Evolutionary conservation across 2,329 filamentous ascomycete species (phyloP), one percentile per base, ranked within the genome.

Genomic region (Achaetomium macrosporum): DNA sequence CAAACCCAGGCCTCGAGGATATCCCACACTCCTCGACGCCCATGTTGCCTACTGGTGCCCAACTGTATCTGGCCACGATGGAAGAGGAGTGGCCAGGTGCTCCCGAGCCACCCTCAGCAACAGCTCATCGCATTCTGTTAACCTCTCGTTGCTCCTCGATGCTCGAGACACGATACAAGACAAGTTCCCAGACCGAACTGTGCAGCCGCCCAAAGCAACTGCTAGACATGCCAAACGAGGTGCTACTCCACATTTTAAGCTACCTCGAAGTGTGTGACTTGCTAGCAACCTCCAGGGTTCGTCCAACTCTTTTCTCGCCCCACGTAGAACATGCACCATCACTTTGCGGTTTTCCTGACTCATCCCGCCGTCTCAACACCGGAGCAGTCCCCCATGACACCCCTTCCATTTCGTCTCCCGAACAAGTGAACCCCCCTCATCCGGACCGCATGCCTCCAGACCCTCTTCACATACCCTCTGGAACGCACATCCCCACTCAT

Each of bases 261-360:
- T 79, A 76, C 59, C 68, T 83, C 51, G 80, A 83, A 56, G 77
- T 83, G 42, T 71, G 71, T 63, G 80, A 83, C 64, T 65, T 83
- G 54, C 68, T 83, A 48, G 70, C 73, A 56, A 73, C 72, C 49
- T 83, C 79, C 47, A 73, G 79, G 69, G 79, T 83, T 73, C 57
- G 67, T 63, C 43, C 17, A 36, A 3, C n/a, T 40, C 45, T 31
- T 25, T 11, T 17, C 25, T 42, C n/a, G 33, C 33, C 10, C 15
- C 35, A n/a, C 15, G 25, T 25, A 25, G n/a, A 25, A 25, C 25
- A 25, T 25, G 4, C 25, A 4, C 25, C 25, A 25, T 25, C 25
- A 25, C 25, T 7, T 25, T 25, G 25, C n/a, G n/a, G n/a, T 4
- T 25, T 25, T 7, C 25, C 25, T 25, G 25, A 25, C 7, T 25